Conservation (phyloP, 306 rosid species). For the Quercus gilva region DNA sequence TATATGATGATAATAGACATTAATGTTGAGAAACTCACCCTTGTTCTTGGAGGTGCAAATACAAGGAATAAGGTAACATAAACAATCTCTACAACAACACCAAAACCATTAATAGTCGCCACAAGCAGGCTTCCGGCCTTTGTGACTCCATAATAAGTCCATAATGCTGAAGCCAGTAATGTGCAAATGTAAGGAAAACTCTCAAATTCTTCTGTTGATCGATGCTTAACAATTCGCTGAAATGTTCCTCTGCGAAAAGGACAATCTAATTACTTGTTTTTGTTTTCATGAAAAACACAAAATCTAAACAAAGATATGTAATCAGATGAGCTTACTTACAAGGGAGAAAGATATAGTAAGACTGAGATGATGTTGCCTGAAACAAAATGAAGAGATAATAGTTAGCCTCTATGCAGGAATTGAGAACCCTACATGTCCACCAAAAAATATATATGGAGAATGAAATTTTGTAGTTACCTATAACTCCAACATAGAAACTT, state of each 20-base stretch:
- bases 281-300: too few relatives aligned
- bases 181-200: constrained; percentile 44
- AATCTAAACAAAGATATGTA: background rate
- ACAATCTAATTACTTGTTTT: too few relatives aligned
- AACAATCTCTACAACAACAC: constrained; percentile 26
- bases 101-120: constrained; percentile 40
- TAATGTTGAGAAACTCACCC: constrained; percentile 6
- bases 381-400: background rate
- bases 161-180: constrained; percentile 28
- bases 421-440: background rate
- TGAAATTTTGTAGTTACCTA: constrained; percentile 20
- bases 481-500: constrained; percentile 27
- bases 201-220: constrained; percentile 39
- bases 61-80: constrained; percentile 30
- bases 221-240: constrained; percentile 19
- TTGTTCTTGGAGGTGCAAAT: constrained; percentile 25
- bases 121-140: too few relatives aligned
- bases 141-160: constrained; percentile 34
- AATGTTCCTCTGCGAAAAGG: constrained; percentile 19
- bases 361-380: constrained; percentile 40
- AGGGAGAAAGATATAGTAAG: constrained; percentile 34
- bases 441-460: background rate
- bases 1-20: too few relatives aligned
- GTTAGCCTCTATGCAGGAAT: background rate
- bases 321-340: constrained; percentile 11